Base-by-base conservation (phyloP, 805 yeast genomes). In the Candida pini region DNA sequence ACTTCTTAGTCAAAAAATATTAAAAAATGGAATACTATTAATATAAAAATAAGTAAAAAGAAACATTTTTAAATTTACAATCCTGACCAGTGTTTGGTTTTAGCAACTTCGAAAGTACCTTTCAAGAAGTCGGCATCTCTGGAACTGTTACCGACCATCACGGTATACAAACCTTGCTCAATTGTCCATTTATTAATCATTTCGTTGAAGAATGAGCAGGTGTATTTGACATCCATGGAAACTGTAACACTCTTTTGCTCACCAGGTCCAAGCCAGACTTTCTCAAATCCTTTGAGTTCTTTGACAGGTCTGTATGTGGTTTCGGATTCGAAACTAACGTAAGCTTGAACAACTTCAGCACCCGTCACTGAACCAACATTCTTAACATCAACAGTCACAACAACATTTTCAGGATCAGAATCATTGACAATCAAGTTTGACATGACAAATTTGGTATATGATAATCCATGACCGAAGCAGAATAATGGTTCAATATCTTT, bases 391-490 rank as follows among this genome's bases (percentile, higher is more conserved):
- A 71, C 68, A 4, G 60, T 38, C 4, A 62, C 68, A 2, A 26
- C 32, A 21, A 53, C 28, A 6, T 37, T 30, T 10, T 40, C 53
- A 9, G 30, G 43, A 2, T 36, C 38, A n/a, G n/a, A n/a, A n/a
- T n/a, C n/a, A n/a, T n/a, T n/a, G n/a, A n/a, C n/a, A 8, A 28
- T 68, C 15, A 53, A 52, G 6, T 64, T 65, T 17, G 42, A 37
- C 40, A 71, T 52, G 21, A 53, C 58, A 47, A 76, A 78, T 0
- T 64, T 44, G 15, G 82, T 69, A 59, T 76, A 78, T 2, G 84
- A 76, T 41, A 77, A 63, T 31, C 84, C 84, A 45, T 54, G 65
- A 4, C 84, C 84, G 54, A 78, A 79, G 28, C 82, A 78, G 62
- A 68, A 78, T 31, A 69, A 60, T 5, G 72, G 76, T 18, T 63